Evolutionary conservation across 495 filamentous ascomycete species (phyloP).

Genomic region (Hypoxylon rickii): DNA sequence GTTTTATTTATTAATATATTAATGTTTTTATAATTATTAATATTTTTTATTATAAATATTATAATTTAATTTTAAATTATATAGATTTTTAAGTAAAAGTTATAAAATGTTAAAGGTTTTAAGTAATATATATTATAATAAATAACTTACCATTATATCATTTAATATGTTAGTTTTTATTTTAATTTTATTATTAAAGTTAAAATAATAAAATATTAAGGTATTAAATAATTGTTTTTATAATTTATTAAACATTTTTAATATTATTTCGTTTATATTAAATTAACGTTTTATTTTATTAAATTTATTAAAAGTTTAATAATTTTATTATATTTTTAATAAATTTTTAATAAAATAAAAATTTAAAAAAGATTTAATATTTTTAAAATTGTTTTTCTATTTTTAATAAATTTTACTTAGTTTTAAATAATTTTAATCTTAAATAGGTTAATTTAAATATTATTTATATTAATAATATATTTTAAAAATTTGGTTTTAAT

Average conservation of each 20-base stretch:
- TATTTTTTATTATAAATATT: background rate
- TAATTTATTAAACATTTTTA: too few relatives aligned
- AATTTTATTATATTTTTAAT: background rate
- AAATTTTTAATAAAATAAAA: too few relatives aligned
- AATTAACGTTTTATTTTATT: too few relatives aligned
- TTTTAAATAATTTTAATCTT: too few relatives aligned
- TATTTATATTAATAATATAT: background rate
- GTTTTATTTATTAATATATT: too few relatives aligned
- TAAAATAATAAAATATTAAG: background rate
- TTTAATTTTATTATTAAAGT: background rate
- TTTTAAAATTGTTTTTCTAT: too few relatives aligned
- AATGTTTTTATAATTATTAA: background rate
- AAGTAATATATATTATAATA: background rate
- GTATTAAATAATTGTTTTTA: background rate
- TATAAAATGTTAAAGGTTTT: background rate
- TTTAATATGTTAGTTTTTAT: background rate
- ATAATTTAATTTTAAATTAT: background rate
- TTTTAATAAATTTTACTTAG: too few relatives aligned
- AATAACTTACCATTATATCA: background rate
- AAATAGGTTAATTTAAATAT: background rate
- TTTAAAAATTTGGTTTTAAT: background rate
- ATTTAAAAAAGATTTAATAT: too few relatives aligned
- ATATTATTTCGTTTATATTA: too few relatives aligned
- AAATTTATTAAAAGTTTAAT: too few relatives aligned
- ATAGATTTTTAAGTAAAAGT: background rate